Evolutionary conservation across 78 protist genomes (phyloP).

Genomic region (Emiliania huxleyi): DNA sequence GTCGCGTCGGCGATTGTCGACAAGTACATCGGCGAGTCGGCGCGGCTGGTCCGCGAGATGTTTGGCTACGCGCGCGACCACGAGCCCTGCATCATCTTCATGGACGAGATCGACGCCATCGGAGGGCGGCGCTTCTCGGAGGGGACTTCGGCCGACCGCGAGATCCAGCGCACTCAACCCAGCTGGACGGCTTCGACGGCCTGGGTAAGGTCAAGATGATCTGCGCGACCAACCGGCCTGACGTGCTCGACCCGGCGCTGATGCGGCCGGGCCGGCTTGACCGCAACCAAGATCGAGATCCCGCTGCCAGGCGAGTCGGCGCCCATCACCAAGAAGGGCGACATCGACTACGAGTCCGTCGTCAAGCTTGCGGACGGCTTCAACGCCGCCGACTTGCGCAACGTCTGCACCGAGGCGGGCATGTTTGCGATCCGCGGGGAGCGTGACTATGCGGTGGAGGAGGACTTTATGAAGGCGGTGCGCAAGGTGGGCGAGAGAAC

Average conservation of each 20-base stretch:
- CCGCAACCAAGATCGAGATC: too few species aligned
- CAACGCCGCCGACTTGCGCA: neutral
- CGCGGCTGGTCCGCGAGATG: slow-evolving; percentile 98
- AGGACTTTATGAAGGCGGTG: neutral
- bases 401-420: too few species aligned
- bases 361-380: neutral
- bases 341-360: neutral
- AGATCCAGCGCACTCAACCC: slow-evolving; percentile 98
- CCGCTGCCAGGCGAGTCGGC: too few species aligned
- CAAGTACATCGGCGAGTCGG: slow-evolving; percentile 99
- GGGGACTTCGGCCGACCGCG: slow-evolving; percentile 97
- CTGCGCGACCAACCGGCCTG: too few species aligned
- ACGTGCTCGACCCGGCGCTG: too few species aligned
- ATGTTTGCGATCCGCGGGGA: too few species aligned
- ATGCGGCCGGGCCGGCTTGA: too few species aligned
- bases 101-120: too few species aligned
- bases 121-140: slow-evolving; percentile 95
- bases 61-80: slow-evolving; percentile 95
- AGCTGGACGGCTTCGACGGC: slow-evolving; percentile 97
- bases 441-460: too few species aligned
- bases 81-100: slow-evolving; percentile 99
- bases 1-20: slow-evolving; percentile 99
- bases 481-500: neutral
- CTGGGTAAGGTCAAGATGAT: slow-evolving; percentile 21
- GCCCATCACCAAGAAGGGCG: too few species aligned